Base-by-base conservation (phyloP, 1,284 basidiomycete species). In the Ganoderma lucidum region DNA sequence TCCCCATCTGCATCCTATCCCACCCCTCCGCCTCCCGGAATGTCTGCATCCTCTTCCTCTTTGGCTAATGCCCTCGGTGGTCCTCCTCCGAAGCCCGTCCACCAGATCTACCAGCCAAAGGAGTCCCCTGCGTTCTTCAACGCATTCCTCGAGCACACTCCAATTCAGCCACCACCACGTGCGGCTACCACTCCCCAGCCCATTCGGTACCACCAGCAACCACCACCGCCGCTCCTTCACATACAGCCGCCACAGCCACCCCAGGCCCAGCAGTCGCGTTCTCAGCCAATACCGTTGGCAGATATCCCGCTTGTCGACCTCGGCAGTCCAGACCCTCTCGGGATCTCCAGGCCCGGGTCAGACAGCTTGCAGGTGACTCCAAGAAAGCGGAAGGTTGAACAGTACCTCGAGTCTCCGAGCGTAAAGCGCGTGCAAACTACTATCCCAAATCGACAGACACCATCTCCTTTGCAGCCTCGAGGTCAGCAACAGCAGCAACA, bases 31-130 rank as follows among this genome's bases (percentile, higher is more conserved):
- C 91, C 90, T 15, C 89, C 88, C 2, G 84, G 85, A 14, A 87
- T 90, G 37, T 85, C 81, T 45, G 82, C 83, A n/a, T 87, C 90
- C 0, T 90, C 90, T 1, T 92, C 92, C 17, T 93, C 92, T 12
- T 85, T 93, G 65, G 91, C 92, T 1, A 84, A 84, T 76, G 92
- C 92, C 8, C 84, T 93, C n/a, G 90, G 88, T 12, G 82, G 83
- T 35, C 85, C 86, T 0, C 76, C 74, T 37, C 80, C 80, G 19
- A 79, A 75, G 35, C 78, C 80, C 4, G 65, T 73, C 4, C 78
- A 75, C 30, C 78, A 79, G 42, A 61, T 63, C 15, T 86, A 86
- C 72, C 79, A 81, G n/a, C 83, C 89, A 6, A 82, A 86, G 63
- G 88, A 92, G 60, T 92, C 91, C 1, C 78, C 82, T 5, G 76